Evolutionary conservation across 75 land plant genomes (phyloP).

Genomic region (Isoetes taiwanensis): DNA sequence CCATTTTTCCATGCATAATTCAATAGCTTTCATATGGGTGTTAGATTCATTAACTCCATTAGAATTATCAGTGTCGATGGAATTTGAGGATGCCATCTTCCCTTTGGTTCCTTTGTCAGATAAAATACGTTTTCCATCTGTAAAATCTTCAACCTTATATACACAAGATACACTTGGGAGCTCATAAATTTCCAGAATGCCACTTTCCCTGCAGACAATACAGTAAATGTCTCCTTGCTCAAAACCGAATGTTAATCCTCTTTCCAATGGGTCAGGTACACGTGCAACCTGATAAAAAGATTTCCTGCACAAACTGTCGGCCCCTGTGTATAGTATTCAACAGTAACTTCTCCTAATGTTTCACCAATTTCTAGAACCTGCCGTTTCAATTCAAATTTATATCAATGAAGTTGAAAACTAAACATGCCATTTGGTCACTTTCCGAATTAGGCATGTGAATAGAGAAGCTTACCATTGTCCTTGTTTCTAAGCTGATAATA

Average conservation of each 20-base stretch:
- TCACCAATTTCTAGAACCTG: conserved; percentile 97
- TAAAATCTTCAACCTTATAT: conserved; percentile 61
- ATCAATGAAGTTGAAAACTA: neutral
- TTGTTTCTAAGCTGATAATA: conserved; percentile 74
- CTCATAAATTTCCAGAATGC: conserved; percentile 71
- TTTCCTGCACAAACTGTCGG: conserved; percentile 83
- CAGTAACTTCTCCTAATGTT: conserved; percentile 79
- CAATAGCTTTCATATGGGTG: conserved; percentile 44
- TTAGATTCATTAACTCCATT: conserved; percentile 8
- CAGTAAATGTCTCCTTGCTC: conserved; percentile 85
- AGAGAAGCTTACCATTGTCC: conserved; percentile 61
- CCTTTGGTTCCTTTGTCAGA: conserved; percentile 24
- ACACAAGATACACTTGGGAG: conserved; percentile 79
- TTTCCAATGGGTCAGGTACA: too few relatives aligned
- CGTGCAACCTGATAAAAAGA: conserved; percentile 75
- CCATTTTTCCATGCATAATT: conserved; percentile 86
- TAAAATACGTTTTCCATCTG: conserved; percentile 55
- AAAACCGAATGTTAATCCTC: too few relatives aligned
- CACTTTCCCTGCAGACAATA: conserved; percentile 66
- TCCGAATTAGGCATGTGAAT: neutral
- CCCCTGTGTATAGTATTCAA: conserved; percentile 88
- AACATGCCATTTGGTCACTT: conserved; percentile 3
- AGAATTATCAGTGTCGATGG: conserved; percentile 16
- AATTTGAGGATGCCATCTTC: conserved; percentile 18
- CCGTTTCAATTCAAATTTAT: neutral